A percentile compares a stretch with the other conserved stretches of the same genome.
phyloP scores from a whole-genome alignment of 2,329 filamentous ascomycete genomes.

The Alternaria metachromatica region DNA sequence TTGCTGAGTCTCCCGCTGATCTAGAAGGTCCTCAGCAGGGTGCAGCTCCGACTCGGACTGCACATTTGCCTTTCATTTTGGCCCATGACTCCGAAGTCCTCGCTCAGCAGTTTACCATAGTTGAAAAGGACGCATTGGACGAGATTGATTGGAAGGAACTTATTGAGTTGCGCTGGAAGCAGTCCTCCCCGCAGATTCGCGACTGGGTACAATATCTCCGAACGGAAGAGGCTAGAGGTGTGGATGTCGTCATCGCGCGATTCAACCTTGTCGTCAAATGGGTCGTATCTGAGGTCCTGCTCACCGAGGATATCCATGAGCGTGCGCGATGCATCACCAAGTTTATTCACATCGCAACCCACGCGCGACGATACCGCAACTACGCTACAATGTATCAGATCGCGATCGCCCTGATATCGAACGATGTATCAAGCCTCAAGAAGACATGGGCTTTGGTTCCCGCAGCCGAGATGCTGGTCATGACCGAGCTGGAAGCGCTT shows the following conservation, averaged over 20 bases:
- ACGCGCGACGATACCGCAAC: constrained; percentile 78
- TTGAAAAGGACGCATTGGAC: constrained; percentile 84
- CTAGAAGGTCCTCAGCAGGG: constrained; percentile 26
- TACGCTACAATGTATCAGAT: constrained; percentile 86
- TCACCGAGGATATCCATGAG: constrained; percentile 75
- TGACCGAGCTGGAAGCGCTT: constrained; percentile 73
- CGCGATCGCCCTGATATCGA: constrained; percentile 76
- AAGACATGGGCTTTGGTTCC: constrained; percentile 77
- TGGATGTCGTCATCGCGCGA: constrained; percentile 83
- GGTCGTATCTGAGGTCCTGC: constrained; percentile 79
- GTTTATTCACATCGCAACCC: constrained; percentile 79
- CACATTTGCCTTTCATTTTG: constrained; percentile 79
- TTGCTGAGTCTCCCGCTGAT: constrained; percentile 32
- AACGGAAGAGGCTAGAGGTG: constrained; percentile 73
- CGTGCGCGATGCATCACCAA: constrained; percentile 79
- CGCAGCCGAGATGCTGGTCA: constrained; percentile 66
- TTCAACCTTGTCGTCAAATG: constrained; percentile 92
- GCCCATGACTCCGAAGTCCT: constrained; percentile 80
- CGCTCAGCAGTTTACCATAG: constrained; percentile 82
- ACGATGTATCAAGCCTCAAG: constrained; percentile 71
- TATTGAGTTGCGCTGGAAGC: constrained; percentile 83
- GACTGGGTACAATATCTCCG: constrained; percentile 85
- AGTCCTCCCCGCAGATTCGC: constrained; percentile 68
- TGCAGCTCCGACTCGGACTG: constrained; percentile 8
- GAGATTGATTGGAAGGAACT: constrained; percentile 90